Evolutionary conservation across 73 alveolate species (phyloP).

Genomic region (Durusdinium trenchii): DNA sequence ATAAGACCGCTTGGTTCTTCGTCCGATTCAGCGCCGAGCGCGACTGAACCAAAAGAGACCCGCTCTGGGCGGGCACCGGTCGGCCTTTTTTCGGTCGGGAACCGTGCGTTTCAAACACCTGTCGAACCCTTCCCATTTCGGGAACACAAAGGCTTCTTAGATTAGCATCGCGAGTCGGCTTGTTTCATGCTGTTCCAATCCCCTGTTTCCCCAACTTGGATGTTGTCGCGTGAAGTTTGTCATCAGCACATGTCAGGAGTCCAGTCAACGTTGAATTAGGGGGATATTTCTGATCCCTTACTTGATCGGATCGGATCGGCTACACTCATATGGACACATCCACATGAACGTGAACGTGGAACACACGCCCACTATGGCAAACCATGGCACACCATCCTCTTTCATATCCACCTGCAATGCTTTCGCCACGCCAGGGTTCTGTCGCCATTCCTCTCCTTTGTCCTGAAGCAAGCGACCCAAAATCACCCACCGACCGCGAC

Average conservation of each 20-base stretch:
- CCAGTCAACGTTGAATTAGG: neutral
- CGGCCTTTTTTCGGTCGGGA: no score
- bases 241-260: neutral
- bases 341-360: neutral
- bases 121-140: no score
- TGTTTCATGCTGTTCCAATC: no score
- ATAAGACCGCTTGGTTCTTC: neutral
- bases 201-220: no score
- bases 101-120: no score
- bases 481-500: no score
- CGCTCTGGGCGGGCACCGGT: neutral
- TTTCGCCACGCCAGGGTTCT: constrained; percentile 30
- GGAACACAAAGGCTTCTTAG: no score
- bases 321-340: neutral
- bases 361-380: neutral
- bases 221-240: neutral
- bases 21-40: neutral
- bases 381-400: neutral
- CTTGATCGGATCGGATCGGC: neutral
- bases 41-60: neutral
- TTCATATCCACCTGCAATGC: constrained; percentile 38
- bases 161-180: no score
- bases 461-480: neutral
- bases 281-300: no score
- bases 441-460: constrained; percentile 33